Evolutionary conservation across 2,329 filamentous ascomycete genomes (phyloP), one percentile per base, ranked within the genome.

Genomic region (Xylaria sp.): DNA sequence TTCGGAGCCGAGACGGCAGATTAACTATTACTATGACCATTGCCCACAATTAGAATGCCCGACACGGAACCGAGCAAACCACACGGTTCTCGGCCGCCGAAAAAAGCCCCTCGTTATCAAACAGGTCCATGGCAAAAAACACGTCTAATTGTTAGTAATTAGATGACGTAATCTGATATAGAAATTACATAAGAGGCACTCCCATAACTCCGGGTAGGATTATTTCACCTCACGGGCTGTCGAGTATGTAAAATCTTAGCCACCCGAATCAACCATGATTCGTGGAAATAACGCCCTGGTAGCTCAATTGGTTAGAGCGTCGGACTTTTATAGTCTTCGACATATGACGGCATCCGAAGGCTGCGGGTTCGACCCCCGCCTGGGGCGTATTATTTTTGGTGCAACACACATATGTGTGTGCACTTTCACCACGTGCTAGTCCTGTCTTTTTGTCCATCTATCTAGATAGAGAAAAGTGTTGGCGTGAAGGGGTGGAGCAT

Each of bases 291-390:
- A 25, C 29, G 68, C 70, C 70, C 69, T 67, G 69, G 69, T 72
- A 72, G 70, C 70, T 72, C 70, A 72, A 72, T 72, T 71, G 70
- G 70, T 57, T 68, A 72, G 70, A 72, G 70, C 70, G 70, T 72
- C 61, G 70, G 70, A 72, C 70, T 72, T 72, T 72, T 72, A 72
- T 57, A 4, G 11, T 27, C 42, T 11, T 62, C n/a, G 11, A 15
- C 45, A 9, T 11, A 22, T 17, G 55, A 25, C 17, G 2, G 42
- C 11, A 74, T 75, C 74, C 74, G 70, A 75, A 75, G 74, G 74
- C 71, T 75, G 74, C 69, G 73, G 74, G 73, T 75, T 75, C 74
- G 74, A 75, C 70, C 73, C 74, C 74, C 74, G 70, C 74, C 71
- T 73, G 71, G 72, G 74, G 73, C 73, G 73, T 17, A 11, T 36